These are phyloP conservation scores for Porogramme epimiltina DNA, from an alignment of 1,284 basidiomycete genomes.

Conservation along the genomic window DNA sequence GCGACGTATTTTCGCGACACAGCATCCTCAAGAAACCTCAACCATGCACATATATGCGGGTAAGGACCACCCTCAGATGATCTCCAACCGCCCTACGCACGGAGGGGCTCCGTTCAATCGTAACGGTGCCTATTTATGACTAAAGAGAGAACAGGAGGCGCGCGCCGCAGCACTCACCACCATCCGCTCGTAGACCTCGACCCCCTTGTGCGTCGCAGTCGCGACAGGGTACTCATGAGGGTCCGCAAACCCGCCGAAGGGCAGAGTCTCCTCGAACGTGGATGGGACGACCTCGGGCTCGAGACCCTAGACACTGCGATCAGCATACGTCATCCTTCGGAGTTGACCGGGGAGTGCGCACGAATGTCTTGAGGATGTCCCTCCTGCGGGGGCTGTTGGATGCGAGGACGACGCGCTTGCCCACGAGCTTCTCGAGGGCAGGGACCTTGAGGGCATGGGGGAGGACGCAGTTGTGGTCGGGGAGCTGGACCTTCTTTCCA, in stretches of 20 bases:
- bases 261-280: constrained; percentile 84
- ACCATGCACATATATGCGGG: too few species aligned
- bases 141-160: too few species aligned
- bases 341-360: constrained; percentile 39
- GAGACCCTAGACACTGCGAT: constrained; percentile 62
- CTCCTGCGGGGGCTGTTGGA: constrained; percentile 85
- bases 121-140: too few species aligned
- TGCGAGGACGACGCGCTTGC: constrained; percentile 82
- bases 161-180: constrained; percentile 52
- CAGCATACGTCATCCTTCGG: too few species aligned
- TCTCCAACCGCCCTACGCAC: too few species aligned
- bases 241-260: constrained; percentile 69
- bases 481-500: constrained; percentile 25
- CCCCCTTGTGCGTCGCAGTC: constrained; percentile 89
- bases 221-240: constrained; percentile 93
- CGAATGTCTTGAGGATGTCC: constrained; percentile 82
- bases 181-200: constrained; percentile 89
- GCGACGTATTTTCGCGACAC: too few species aligned
- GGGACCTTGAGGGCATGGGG: constrained; percentile 72
- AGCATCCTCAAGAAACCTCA: too few species aligned
- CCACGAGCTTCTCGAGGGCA: constrained; percentile 69
- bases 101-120: too few species aligned
- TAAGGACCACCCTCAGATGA: too few species aligned
- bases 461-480: constrained; percentile 52
- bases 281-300: constrained; percentile 88